Percentiles rank a stretch among this genome's conserved stretches.
phyloP scores from a whole-genome alignment of 495 filamentous ascomycete genomes.

The Talaromyces trachyspermus region DNA sequence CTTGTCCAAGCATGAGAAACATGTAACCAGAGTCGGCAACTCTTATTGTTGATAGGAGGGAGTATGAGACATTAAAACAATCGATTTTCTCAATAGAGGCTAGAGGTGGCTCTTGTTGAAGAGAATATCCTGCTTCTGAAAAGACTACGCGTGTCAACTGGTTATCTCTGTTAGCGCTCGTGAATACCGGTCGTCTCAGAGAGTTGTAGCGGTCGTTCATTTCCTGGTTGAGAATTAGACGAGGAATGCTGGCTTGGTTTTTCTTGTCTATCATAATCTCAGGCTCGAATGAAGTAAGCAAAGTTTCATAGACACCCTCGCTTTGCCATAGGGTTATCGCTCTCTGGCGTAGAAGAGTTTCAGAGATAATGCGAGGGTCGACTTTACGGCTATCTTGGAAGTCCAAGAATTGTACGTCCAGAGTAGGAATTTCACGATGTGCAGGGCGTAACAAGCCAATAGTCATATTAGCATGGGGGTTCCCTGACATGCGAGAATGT shows the following conservation, averaged over 20 bases:
- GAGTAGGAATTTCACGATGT: conserved; percentile 13
- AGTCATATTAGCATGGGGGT: conserved; percentile 24
- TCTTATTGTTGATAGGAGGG: not conserved
- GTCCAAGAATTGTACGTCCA: conserved; percentile 24
- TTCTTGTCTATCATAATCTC: conserved; percentile 21
- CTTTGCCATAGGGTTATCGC: not conserved
- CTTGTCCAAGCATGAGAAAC: not conserved
- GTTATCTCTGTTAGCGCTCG: not conserved
- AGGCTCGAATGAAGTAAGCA: conserved; percentile 22
- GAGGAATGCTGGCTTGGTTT: conserved; percentile 19
- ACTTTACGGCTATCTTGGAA: not conserved
- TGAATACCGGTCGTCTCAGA: conserved; percentile 16
- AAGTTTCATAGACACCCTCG: not conserved
- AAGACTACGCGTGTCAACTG: not conserved
- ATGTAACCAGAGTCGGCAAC: not conserved
- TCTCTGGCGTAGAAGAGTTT: not conserved
- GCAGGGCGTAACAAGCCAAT: conserved; percentile 27
- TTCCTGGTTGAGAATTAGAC: conserved; percentile 14
- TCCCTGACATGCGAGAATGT: conserved; percentile 11
- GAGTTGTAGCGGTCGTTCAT: conserved; percentile 37
- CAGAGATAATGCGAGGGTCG: not conserved
- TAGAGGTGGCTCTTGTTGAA: not conserved
- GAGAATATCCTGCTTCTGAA: not conserved
- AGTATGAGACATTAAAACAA: not conserved
- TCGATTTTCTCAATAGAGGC: not conserved